These are phyloP conservation scores for Mycena belliarum DNA, from an alignment of 768 basidiomycete species.

Conservation along the genomic window DNA sequence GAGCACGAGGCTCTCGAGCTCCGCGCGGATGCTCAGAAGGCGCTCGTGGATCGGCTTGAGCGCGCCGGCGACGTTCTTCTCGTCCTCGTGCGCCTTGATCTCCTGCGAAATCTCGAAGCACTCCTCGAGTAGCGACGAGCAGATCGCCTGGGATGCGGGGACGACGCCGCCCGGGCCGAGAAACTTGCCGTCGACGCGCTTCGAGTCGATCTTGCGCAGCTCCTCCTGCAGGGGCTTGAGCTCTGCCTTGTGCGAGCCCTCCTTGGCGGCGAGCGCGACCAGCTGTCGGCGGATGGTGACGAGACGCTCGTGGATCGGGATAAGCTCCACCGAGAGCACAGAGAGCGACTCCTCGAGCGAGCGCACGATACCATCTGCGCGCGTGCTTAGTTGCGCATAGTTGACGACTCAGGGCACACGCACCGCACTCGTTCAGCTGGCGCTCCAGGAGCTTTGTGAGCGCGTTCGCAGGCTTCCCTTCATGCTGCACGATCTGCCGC, in stretches of 20 bases:
- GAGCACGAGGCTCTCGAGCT: conserved; percentile 88
- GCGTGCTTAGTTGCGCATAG: background rate
- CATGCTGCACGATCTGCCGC: conserved; percentile 82
- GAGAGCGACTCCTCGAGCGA: conserved; percentile 84
- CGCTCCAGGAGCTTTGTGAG: conserved; percentile 88
- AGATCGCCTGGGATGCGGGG: conserved; percentile 88
- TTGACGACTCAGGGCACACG: conserved; percentile 30
- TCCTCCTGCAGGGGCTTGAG: conserved; percentile 91
- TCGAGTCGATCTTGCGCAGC: conserved; percentile 93
- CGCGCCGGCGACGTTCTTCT: conserved; percentile 80
- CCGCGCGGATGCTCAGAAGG: conserved; percentile 78
- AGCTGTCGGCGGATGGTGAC: conserved; percentile 88
- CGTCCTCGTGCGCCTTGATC: conserved; percentile 91
- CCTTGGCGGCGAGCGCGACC: conserved; percentile 84
- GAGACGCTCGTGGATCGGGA: conserved; percentile 87
- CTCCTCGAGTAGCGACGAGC: conserved; percentile 91
- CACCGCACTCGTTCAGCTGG: conserved; percentile 91
- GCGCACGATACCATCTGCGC: conserved; percentile 71
- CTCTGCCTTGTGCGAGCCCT: conserved; percentile 81
- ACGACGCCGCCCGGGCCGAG: conserved; percentile 88
- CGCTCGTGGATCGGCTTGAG: conserved; percentile 94
- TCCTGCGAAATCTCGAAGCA: conserved; percentile 96
- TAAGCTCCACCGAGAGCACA: conserved; percentile 85
- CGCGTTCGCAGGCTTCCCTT: conserved; percentile 83
- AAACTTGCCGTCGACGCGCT: conserved; percentile 96